A percentile compares a stretch with the other conserved stretches of the same genome.
These are phyloP conservation scores for Mikania micrantha DNA, from an alignment of 129 eudicot genomes.

Conservation along the genomic window DNA sequence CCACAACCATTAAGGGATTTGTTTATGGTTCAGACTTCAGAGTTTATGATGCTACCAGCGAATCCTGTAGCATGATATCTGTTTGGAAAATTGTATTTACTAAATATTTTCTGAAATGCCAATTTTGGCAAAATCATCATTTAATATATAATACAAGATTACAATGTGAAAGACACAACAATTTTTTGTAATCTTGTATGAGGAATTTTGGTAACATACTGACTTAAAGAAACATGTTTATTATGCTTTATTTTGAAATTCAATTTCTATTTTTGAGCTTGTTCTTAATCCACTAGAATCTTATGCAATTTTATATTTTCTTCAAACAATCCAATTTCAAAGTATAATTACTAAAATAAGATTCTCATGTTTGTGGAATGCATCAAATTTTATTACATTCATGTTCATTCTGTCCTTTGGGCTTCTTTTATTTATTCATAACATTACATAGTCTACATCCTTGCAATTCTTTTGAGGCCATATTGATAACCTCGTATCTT, in stretches of 20 bases:
- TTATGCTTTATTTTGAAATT: background rate
- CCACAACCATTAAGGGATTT: background rate
- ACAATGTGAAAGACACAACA: background rate
- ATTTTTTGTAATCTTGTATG: background rate
- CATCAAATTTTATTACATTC: background rate
- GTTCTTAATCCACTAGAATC: background rate
- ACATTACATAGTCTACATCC: background rate
- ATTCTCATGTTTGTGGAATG: background rate
- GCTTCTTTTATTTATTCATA: background rate
- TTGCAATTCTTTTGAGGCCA: background rate
- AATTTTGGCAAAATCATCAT: background rate
- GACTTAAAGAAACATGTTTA: background rate
- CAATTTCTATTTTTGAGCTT: background rate
- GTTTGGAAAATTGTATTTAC: background rate
- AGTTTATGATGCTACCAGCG: background rate
- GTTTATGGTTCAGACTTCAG: background rate
- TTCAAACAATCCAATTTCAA: background rate
- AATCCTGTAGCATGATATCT: background rate
- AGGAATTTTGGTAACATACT: background rate
- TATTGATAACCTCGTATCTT: conserved; percentile 7
- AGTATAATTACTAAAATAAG: background rate
- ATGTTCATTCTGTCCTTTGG: background rate
- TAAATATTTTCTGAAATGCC: background rate
- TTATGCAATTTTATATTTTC: background rate
- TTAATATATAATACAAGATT: background rate